Evolutionary conservation across 2,329 filamentous ascomycete genomes (phyloP).

Genomic region (Exophiala lecanii-corni): DNA sequence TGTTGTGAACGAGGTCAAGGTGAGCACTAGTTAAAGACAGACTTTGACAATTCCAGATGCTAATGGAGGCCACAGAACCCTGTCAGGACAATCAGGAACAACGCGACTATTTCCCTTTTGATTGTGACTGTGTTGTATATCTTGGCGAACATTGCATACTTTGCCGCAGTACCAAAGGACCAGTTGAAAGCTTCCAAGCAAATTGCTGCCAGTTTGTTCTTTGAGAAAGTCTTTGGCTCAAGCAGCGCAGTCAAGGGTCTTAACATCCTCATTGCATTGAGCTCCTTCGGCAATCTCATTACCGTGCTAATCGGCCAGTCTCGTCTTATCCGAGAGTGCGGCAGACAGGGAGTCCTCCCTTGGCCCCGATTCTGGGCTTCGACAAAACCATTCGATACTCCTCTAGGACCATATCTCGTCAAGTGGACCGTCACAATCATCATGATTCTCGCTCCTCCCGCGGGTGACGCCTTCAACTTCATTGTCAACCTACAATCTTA

Average conservation of each 20-base stretch:
- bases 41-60: too few species aligned
- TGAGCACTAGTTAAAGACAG: too few species aligned
- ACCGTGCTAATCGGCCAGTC: constrained; percentile 53
- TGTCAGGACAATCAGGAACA: constrained; percentile 50
- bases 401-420: constrained; percentile 54
- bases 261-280: constrained; percentile 55
- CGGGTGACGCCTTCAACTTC: constrained; percentile 55
- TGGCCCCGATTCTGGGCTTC: constrained; percentile 60
- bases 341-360: constrained; percentile 57
- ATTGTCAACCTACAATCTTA: constrained; percentile 58
- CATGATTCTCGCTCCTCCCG: constrained; percentile 58
- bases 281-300: constrained; percentile 56
- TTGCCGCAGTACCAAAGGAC: constrained; percentile 52
- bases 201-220: constrained; percentile 56
- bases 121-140: constrained; percentile 54
- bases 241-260: constrained; percentile 48
- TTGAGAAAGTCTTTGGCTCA: constrained; percentile 53
- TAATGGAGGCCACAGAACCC: too few species aligned
- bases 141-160: constrained; percentile 58
- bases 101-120: constrained; percentile 47
- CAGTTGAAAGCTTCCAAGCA: constrained; percentile 51
- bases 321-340: constrained; percentile 57
- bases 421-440: constrained; percentile 56
- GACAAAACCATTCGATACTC: constrained; percentile 60
- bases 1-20: constrained; percentile 55